Evolutionary conservation across 106 monocot species (phyloP), one percentile per base, ranked within the genome.

Genomic region (Chionographis japonica): DNA sequence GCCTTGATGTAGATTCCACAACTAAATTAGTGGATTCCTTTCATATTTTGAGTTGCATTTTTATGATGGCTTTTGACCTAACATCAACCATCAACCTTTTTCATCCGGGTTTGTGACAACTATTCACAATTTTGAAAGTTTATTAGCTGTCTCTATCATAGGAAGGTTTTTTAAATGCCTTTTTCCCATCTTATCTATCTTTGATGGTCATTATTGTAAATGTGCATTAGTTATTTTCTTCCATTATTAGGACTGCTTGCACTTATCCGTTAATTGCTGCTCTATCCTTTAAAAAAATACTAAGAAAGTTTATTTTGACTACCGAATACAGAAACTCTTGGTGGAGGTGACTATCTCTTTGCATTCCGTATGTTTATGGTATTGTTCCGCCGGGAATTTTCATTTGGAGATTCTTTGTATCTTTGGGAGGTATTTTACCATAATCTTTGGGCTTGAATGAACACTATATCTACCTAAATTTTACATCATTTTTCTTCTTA

Each of bases 291-390:
- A 12, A 37, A 3, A 42, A 58, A 69, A 43, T 57, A 46, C 18
- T 69, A 5, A 68, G 4, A 41, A 40, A 18, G 12, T 56, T 13
- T 20, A 11, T 55, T 17, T 58, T 54, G 4, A 19, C 58, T 71
- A 53, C 53, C 71, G 20, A 78, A 66, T 37, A 49, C 83, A 95
- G 95, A 95, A 79, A 78, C 80, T 62, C 79, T 95, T 38, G 95
- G 95, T 68, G 95, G 90, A 60, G 95, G 95, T 73, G 95, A 95
- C 74, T 95, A 91, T 78, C 79, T 95, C 37, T 95, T 95, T 75
- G 95, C 95, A 17, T 88, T 95, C 62, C 88, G 95, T 13, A 95
- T 95, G 95, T 91, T 91, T 74, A 95, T 95, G 95, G 95, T 95
- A 8, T 68, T 95, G 63, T 95, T 95, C 79, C 88, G 95, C 9